Percentiles rank a stretch among this genome's conserved stretches.
Conservation (phyloP, 768 basidiomycete species). For the Russula compacta region DNA sequence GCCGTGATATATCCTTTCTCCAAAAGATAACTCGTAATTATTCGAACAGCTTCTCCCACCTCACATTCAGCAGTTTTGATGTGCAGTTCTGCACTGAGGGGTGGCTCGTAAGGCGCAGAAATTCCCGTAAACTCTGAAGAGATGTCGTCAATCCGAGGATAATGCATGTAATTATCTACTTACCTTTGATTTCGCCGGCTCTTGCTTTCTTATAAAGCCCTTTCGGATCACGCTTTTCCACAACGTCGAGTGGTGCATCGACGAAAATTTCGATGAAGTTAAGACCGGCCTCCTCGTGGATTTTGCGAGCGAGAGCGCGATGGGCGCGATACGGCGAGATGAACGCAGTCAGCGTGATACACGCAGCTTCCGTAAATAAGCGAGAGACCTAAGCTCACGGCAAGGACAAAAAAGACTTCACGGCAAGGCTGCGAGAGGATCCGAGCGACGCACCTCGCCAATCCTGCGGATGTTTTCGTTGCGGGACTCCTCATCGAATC, state of each 20-base stretch:
- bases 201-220: conserved; percentile 96
- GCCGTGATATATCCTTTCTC: conserved; percentile 38
- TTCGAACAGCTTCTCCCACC: conserved; percentile 67
- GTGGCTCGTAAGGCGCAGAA: conserved; percentile 93
- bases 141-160: neutral
- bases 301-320: conserved; percentile 67
- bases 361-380: conserved; percentile 82
- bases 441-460: conserved; percentile 62
- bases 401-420: neutral
- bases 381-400: conserved; percentile 68
- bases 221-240: conserved; percentile 92
- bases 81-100: conserved; percentile 79
- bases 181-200: conserved; percentile 92
- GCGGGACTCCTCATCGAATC: conserved; percentile 85
- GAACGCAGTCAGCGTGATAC: conserved; percentile 87
- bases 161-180: conserved; percentile 9
- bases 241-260: conserved; percentile 82
- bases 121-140: conserved; percentile 90
- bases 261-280: conserved; percentile 92
- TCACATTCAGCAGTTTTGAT: conserved; percentile 78
- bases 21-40: conserved; percentile 72
- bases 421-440: neutral
- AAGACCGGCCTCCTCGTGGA: conserved; percentile 66
- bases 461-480: conserved; percentile 96
- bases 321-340: conserved; percentile 96